A percentile compares a stretch with the other conserved stretches of the same genome.
Evolutionary conservation across 2,329 filamentous ascomycete genomes (phyloP).

Genomic region (Sporothrix pseudoabietina): DNA sequence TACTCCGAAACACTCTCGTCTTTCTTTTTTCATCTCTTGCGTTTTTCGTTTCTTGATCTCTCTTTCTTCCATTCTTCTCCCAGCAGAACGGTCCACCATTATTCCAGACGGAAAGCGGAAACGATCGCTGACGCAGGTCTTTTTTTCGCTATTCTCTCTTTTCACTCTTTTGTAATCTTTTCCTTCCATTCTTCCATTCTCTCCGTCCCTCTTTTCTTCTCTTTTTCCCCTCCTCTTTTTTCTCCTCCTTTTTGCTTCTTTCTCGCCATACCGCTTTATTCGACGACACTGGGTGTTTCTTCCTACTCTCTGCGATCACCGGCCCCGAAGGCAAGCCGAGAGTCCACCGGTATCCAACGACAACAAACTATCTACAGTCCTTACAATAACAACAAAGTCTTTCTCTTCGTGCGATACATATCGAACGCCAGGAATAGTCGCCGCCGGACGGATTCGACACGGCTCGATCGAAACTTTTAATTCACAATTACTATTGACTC

Average conservation of each 20-base stretch:
- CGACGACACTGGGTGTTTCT: constrained; percentile 10
- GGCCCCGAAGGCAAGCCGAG: constrained; percentile 22
- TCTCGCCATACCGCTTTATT: constrained; percentile 24
- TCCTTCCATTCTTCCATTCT: constrained; percentile 1
- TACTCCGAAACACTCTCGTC: constrained; percentile 13
- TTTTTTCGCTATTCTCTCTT: constrained; percentile 18
- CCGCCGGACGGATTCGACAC: constrained; percentile 34
- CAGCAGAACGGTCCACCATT: constrained; percentile 13
- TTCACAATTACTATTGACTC: background rate
- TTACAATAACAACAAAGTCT: background rate
- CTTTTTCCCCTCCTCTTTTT: constrained; percentile 7
- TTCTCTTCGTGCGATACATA: background rate
- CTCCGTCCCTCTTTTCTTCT: constrained; percentile 14
- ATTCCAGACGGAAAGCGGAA: constrained; percentile 13
- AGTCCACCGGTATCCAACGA: constrained; percentile 6
- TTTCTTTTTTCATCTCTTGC: constrained; percentile 17
- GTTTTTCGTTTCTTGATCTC: constrained; percentile 20
- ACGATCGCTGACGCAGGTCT: constrained; percentile 18
- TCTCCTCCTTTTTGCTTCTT: background rate
- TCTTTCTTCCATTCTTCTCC: background rate
- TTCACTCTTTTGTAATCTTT: constrained; percentile 17
- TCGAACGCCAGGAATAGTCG: constrained; percentile 26
- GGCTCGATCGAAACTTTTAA: constrained; percentile 12
- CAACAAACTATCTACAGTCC: background rate
- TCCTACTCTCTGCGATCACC: constrained; percentile 12